phyloP scores from a whole-genome alignment of 2,329 filamentous ascomycete genomes.

The Plenodomus tracheiphilus region DNA sequence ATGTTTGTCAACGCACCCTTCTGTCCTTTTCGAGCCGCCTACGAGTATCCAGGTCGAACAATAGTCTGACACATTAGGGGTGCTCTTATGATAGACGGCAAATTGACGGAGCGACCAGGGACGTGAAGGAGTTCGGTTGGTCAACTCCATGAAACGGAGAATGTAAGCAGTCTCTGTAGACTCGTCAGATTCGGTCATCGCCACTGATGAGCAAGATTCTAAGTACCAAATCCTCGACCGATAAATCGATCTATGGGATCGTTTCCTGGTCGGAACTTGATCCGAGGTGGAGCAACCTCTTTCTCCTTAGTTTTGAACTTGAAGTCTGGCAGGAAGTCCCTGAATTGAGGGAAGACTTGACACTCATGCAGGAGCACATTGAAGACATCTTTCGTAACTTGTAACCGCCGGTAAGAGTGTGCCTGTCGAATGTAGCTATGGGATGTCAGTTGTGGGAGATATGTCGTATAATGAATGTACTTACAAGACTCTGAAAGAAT shows the following conservation, averaged over 20 bases:
- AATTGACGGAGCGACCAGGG: slow-evolving; percentile 17
- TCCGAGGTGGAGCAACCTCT: slow-evolving; percentile 23
- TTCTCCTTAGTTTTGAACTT: slow-evolving; percentile 10
- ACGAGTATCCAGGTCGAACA: slow-evolving; percentile 15
- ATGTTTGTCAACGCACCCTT: slow-evolving; percentile 7
- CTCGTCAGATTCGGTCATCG: background rate
- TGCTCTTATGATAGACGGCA: slow-evolving; percentile 12
- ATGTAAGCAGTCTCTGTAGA: slow-evolving; percentile 10
- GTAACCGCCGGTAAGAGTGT: slow-evolving; percentile 19
- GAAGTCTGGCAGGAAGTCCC: slow-evolving; percentile 22
- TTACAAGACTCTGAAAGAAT: slow-evolving; percentile 22
- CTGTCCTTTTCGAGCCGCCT: slow-evolving; percentile 7
- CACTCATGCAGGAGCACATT: slow-evolving; percentile 12
- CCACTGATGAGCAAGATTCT: background rate
- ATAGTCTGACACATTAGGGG: background rate
- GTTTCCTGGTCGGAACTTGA: slow-evolving; percentile 11
- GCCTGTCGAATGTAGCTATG: slow-evolving; percentile 12
- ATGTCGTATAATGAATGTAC: background rate
- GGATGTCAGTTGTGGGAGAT: background rate
- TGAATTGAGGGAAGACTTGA: slow-evolving; percentile 23
- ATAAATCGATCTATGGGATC: slow-evolving; percentile 1
- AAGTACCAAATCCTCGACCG: slow-evolving; percentile 20
- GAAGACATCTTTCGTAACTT: slow-evolving; percentile 21
- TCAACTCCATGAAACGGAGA: slow-evolving; percentile 14
- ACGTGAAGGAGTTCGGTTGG: slow-evolving; percentile 2